Evolutionary conservation across 495 filamentous ascomycete genomes (phyloP).

Genomic region (Hypoxylon fragiforme): DNA sequence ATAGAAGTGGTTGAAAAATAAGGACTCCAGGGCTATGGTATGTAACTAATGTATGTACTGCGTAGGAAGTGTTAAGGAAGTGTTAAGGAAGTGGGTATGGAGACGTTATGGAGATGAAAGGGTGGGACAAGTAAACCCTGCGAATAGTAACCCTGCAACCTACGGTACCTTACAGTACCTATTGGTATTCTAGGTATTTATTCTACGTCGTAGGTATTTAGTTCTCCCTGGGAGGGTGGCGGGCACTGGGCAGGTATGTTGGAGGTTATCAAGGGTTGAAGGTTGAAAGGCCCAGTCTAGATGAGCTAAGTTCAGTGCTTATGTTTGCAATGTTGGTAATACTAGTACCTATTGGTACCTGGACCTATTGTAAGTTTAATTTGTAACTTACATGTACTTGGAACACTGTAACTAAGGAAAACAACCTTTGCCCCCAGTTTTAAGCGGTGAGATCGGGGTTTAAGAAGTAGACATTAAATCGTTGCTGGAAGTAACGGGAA

Average conservation of each 20-base stretch:
- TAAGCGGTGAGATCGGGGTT: too few species aligned
- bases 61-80: too few species aligned
- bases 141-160: constrained; percentile 11
- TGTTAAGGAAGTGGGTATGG: constrained; percentile 23
- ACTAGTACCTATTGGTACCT: constrained; percentile 10
- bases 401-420: not conserved
- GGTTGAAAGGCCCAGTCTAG: constrained; percentile 1
- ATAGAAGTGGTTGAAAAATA: not conserved
- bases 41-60: constrained; percentile 6
- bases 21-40: constrained; percentile 4
- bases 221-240: constrained; percentile 9
- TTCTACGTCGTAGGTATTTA: too few species aligned
- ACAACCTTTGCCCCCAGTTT: constrained; percentile 4
- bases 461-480: too few species aligned
- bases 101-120: constrained; percentile 20
- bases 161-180: too few species aligned
- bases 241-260: constrained; percentile 26
- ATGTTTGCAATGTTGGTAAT: not conserved
- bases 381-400: constrained; percentile 1
- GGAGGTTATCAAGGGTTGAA: constrained; percentile 6
- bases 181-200: too few species aligned
- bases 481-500: too few species aligned
- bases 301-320: not conserved
- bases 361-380: constrained; percentile 2
- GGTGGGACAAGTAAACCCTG: constrained; percentile 29